Evolutionary conservation across 495 filamentous ascomycete genomes (phyloP), one percentile per base, ranked within the genome.

Genomic region (Xylaria cubensis): DNA sequence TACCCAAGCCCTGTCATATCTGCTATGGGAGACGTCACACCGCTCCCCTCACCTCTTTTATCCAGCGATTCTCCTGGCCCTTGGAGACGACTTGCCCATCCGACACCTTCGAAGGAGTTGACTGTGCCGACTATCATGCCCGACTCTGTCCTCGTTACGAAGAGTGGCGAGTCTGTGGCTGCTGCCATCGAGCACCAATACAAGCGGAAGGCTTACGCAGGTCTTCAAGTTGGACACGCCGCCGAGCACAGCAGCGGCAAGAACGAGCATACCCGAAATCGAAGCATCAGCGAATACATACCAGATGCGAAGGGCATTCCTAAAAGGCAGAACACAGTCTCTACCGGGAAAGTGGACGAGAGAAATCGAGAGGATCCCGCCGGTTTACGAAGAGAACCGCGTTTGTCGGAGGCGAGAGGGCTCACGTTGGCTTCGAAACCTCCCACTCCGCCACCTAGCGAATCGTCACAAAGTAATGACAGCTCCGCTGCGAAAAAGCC

Each of bases 11-110:
- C 94, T 3, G 89, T 91, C 70, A 86, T 97, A 50, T 89, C 90
- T 70, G 93, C 94, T 24, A 91, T 97, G 89, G 88, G 89, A 50
- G 94, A 97, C 76, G 90, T 99, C 70, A 99, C 96, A 5, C 96
- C 96, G 64, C 82, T 99, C 29, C 96, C 96, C 13, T 98, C 96
- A 6, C 96, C 96, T 9, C 87, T 98, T 50, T 84, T 93, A 70
- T 87, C 87, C 9, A 83, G 83, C 71, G 90, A 92, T 56, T 93
- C 92, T 9, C 92, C 95, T n/a, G 88, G 87, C 6, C 90, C 90
- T 26, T 92, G 92, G 91, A 89, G 84, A 75, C 84, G 82, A 75
- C 79, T 88, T 24, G 73, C 78, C 42, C 79, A 82, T 46, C 77
- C 86, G 75, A 75, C 78, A 64, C 59, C 78, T 73, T 78, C 85